These are phyloP conservation scores for Plasmodium yoelii DNA, from an alignment of 169 alveolate genomes.

Conservation along the genomic window DNA sequence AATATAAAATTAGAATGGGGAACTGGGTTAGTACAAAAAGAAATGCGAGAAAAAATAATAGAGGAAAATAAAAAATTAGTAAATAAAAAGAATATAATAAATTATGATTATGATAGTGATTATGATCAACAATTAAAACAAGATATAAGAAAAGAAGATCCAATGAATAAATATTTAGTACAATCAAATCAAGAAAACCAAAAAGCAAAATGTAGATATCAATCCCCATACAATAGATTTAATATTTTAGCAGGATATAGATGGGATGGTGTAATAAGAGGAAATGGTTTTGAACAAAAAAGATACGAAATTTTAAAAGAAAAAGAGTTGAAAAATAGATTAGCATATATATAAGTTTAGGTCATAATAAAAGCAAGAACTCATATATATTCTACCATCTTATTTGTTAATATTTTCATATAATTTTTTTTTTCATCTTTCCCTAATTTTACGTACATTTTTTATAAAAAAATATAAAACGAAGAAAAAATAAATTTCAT, in stretches of 20 bases:
- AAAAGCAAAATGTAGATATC: conserved; percentile 90
- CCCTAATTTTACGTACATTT: neutral
- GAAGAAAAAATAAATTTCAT: too few species aligned
- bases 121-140: conserved; percentile 58
- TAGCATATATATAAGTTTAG: conserved; percentile 18
- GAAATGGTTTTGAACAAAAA: conserved; percentile 94
- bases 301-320: conserved; percentile 78
- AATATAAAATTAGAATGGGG: conserved; percentile 39
- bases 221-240: conserved; percentile 91
- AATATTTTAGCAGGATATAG: conserved; percentile 94
- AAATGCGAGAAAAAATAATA: conserved; percentile 36
- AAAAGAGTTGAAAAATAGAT: conserved; percentile 15
- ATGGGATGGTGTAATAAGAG: conserved; percentile 97
- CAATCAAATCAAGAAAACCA: conserved; percentile 15
- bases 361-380: too few species aligned
- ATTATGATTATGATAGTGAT: conserved; percentile 71
- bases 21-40: conserved; percentile 68
- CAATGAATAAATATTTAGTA: conserved; percentile 50
- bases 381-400: neutral
- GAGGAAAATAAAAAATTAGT: conserved; percentile 48
- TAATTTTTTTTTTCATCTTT: neutral
- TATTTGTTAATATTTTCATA: neutral
- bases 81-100: conserved; percentile 47
- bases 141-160: conserved; percentile 67
- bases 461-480: too few species aligned